phyloP scores from a whole-genome alignment of 148 eudicot species.

The Talinum fruticosum region DNA sequence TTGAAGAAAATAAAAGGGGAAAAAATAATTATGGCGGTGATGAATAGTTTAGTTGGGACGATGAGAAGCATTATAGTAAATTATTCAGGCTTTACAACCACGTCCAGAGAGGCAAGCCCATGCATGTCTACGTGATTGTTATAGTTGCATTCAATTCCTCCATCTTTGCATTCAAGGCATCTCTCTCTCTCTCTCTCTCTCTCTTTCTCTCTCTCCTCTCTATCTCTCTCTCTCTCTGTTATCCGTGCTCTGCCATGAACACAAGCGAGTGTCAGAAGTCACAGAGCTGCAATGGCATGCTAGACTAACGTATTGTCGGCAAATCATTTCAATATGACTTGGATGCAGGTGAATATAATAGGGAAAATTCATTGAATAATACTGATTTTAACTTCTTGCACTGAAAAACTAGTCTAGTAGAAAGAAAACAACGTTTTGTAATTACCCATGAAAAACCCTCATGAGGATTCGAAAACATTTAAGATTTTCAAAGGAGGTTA shows the following conservation, averaged over 20 bases:
- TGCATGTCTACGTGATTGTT: neutral
- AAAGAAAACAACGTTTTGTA: neutral
- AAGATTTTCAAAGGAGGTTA: too few relatives aligned
- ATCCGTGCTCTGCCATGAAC: neutral
- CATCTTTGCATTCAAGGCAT: too few relatives aligned
- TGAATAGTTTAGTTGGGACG: neutral
- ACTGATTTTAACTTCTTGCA: neutral
- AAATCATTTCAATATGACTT: neutral
- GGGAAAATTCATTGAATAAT: neutral
- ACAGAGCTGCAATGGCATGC: neutral
- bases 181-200: too few relatives aligned
- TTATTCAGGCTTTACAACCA: neutral
- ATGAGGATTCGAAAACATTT: too few relatives aligned
- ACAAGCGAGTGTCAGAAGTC: neutral
- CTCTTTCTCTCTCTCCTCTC: neutral
- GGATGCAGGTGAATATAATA: neutral
- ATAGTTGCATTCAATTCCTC: too few relatives aligned
- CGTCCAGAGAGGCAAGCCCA: neutral
- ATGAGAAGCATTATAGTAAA: neutral
- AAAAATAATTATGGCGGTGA: neutral
- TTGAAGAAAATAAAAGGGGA: neutral
- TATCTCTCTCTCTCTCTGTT: neutral
- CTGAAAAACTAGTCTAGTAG: neutral
- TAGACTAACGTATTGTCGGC: neutral
- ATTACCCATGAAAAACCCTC: neutral